Evolutionary conservation across 1,284 basidiomycete genomes (phyloP).

Genomic region (Papiliotrema nemorosa): DNA sequence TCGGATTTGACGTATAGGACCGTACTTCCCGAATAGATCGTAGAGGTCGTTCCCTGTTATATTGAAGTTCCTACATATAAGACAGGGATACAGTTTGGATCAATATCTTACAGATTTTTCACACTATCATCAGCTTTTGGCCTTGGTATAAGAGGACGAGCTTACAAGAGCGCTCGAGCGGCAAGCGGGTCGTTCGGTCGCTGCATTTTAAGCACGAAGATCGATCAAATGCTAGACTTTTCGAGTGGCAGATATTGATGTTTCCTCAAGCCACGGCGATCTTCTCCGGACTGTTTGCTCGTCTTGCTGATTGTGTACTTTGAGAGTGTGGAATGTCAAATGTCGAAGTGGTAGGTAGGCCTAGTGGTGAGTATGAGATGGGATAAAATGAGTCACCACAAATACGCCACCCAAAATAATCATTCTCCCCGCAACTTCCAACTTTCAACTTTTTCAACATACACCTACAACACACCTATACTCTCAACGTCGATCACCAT

Average conservation of each 20-base stretch:
- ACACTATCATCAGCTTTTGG: not conserved
- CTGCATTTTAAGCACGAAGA: slow-evolving; percentile 20
- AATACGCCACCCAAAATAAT: too few relatives aligned
- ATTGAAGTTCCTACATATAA: slow-evolving; percentile 65
- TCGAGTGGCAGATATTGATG: too few relatives aligned
- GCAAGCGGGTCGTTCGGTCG: slow-evolving; percentile 36
- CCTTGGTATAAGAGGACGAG: not conserved
- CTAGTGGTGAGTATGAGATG: too few relatives aligned
- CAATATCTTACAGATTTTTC: not conserved
- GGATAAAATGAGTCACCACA: too few relatives aligned
- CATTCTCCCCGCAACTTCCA: not conserved
- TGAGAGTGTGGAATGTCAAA: too few relatives aligned
- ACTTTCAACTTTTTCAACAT: not conserved
- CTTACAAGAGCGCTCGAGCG: slow-evolving; percentile 46
- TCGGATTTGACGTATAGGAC: slow-evolving; percentile 91
- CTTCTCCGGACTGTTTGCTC: too few relatives aligned
- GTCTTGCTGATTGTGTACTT: too few relatives aligned
- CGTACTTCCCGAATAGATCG: slow-evolving; percentile 96
- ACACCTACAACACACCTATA: not conserved
- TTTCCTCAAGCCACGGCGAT: too few relatives aligned
- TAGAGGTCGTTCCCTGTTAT: slow-evolving; percentile 88
- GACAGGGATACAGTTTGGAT: too few relatives aligned
- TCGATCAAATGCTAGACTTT: too few relatives aligned
- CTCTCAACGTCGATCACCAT: too few relatives aligned
- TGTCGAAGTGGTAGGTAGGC: too few relatives aligned